Conservation (phyloP, 2,329 filamentous ascomycete genomes). For the Penicillium sp. region DNA sequence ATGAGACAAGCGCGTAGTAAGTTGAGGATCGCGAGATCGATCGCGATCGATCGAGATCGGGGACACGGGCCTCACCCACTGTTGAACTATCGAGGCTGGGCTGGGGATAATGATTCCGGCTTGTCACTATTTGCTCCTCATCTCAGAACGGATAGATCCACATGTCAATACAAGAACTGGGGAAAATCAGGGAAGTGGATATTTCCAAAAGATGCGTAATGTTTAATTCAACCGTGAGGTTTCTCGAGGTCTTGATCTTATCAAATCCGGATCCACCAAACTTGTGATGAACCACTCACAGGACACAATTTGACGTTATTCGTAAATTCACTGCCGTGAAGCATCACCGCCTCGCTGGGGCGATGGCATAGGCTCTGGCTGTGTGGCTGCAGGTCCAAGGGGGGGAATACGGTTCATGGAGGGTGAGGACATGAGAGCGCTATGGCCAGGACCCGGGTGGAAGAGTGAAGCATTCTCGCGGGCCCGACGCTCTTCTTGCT, state of each 20-base stretch:
- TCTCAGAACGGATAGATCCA: neutral
- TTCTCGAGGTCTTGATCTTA: neutral
- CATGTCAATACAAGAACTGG: constrained; percentile 12
- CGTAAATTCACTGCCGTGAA: constrained; percentile 3
- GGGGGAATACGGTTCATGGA: constrained; percentile 34
- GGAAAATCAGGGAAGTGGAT: neutral
- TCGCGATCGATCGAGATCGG: neutral
- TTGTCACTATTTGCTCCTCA: constrained; percentile 9
- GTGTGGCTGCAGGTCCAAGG: constrained; percentile 28
- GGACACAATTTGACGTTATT: neutral
- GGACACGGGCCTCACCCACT: neutral
- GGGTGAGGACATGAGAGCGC: constrained; percentile 31
- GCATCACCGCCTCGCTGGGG: constrained; percentile 15
- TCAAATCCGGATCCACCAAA: neutral
- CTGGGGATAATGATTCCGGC: constrained; percentile 19
- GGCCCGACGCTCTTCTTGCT: constrained; percentile 43
- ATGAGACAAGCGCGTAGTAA: neutral
- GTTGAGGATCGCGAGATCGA: neutral
- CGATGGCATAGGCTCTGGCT: constrained; percentile 23
- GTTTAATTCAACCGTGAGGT: neutral
- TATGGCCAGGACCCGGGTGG: constrained; percentile 25
- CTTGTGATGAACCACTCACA: neutral
- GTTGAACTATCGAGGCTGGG: neutral
- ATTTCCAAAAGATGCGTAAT: neutral
- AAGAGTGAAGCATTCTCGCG: constrained; percentile 36